Evolutionary conservation across 139 green algal genomes (phyloP).

Genomic region (Asterochloris erici): DNA sequence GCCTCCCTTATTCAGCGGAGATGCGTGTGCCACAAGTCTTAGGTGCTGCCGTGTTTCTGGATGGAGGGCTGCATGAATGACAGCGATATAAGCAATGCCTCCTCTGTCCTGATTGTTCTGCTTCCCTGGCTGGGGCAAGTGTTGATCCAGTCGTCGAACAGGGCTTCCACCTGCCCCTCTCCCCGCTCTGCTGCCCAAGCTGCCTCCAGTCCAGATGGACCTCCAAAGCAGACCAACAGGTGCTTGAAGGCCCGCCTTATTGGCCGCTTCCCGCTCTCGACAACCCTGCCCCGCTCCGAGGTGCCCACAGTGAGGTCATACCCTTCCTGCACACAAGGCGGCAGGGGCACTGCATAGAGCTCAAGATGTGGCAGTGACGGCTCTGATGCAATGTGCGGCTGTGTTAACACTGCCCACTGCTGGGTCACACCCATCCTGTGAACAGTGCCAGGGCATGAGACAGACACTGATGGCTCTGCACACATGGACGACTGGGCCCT

Average conservation of each 20-base stretch:
- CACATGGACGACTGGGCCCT: not conserved
- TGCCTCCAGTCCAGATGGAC: constrained; percentile 65
- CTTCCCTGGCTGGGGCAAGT: constrained; percentile 79
- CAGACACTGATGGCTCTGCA: not conserved
- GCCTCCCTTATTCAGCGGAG: too few relatives aligned
- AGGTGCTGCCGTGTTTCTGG: not conserved
- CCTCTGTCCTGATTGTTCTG: constrained; percentile 84
- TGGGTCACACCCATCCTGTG: not conserved
- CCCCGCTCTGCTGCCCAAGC: not conserved
- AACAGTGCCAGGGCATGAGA: not conserved
- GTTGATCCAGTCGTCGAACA: constrained; percentile 75
- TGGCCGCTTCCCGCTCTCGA: constrained; percentile 10
- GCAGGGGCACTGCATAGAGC: not conserved
- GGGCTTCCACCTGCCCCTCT: not conserved
- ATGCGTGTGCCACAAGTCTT: too few relatives aligned
- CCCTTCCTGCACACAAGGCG: constrained; percentile 25
- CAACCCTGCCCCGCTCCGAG: constrained; percentile 27
- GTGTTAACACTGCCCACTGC: too few relatives aligned
- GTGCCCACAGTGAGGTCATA: constrained; percentile 81
- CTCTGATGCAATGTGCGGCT: too few relatives aligned
- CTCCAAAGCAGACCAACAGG: constrained; percentile 75
- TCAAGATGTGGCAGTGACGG: not conserved
- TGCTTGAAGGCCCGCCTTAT: constrained; percentile 66
- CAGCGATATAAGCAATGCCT: constrained; percentile 70
- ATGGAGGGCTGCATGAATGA: constrained; percentile 45